Base-by-base conservation (phyloP, 2,329 filamentous ascomycete species). In the Neonectria neomacrospora region DNA sequence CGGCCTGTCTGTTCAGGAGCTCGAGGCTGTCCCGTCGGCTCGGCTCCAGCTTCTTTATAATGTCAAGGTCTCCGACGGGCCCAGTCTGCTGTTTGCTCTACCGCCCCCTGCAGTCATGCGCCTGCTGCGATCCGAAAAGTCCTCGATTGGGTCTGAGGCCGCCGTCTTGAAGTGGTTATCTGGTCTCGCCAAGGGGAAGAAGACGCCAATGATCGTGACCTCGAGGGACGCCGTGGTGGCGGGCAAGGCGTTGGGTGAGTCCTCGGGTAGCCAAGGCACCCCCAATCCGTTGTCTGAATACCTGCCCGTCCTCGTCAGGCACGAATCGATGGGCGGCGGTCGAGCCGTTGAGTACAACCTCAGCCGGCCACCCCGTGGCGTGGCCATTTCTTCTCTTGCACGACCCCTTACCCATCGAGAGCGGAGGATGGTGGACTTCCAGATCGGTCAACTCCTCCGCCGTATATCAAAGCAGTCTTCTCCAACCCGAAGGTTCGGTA, bases 401-500 rank as follows among this genome's bases (percentile, higher is more conserved):
- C 67, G 63, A 2, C 73, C 79, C 0, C 71, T 84, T 11, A 77
- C 74, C 1, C 51, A 50, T 4, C 41, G 68, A 1, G 79, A 85
- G 62, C 78, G 77, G 16, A 73, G 64, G 26, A 56, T 67, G 1
- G 69, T 86, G 34, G 78, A 86, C 54, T 82, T 78, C 59, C 83
- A 87, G 60, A 77, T 77, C 37, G 85, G 85, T 6, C 76, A 74
- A 14, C 70, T 88, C 8, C 71, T 83, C 41, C 79, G 82, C 3
- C 75, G 73, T 5, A 78, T 88, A 5, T 82, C 82, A 1, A 67
- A 69, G 1, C 70, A 85, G 3, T 71, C 74, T 6, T 83, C 85
- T 1, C 82, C 82, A 10, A 82, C 80, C 1, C 78, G 78, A 7
- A 77, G 70, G n/a, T 88, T 87, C 60, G 86, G 86, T 0, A 65